Conservation (phyloP, 2,329 filamentous ascomycete species). For the Alternaria alternata region DNA sequence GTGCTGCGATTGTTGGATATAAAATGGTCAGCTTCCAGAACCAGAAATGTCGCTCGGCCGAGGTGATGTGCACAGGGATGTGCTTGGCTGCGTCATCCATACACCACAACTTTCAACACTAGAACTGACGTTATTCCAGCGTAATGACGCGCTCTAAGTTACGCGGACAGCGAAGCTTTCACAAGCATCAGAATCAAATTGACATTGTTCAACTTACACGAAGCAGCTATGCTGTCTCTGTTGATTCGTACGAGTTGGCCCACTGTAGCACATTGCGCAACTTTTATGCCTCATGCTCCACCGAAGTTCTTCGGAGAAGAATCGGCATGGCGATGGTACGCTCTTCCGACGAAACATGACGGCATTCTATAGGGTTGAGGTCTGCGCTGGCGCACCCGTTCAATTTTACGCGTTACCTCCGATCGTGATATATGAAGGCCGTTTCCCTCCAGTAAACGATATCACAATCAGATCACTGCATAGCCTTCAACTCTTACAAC, state of each 20-base stretch:
- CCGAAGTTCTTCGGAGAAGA: background rate
- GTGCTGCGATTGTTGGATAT: background rate
- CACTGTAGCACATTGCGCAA: background rate
- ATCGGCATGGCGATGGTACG: background rate
- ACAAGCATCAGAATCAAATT: background rate
- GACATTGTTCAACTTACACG: background rate
- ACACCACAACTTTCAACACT: background rate
- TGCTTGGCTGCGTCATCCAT: conserved; percentile 3
- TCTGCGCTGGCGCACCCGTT: background rate
- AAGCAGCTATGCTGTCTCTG: background rate
- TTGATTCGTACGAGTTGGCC: background rate
- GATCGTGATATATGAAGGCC: background rate
- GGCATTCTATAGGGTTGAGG: background rate
- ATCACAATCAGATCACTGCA: background rate
- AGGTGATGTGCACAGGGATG: conserved; percentile 6
- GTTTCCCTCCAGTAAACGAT: background rate
- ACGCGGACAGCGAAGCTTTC: background rate
- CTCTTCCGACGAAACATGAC: background rate
- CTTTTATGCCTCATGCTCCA: conserved; percentile 4
- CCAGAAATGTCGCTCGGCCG: background rate
- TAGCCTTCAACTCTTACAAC: background rate
- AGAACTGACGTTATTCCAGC: background rate
- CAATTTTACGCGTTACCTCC: background rate
- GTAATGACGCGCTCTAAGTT: background rate
- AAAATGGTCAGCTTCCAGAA: background rate